These are phyloP conservation scores for Candida sp. DNA, from an alignment of 1,139 yeast genomes.

Conservation along the genomic window DNA sequence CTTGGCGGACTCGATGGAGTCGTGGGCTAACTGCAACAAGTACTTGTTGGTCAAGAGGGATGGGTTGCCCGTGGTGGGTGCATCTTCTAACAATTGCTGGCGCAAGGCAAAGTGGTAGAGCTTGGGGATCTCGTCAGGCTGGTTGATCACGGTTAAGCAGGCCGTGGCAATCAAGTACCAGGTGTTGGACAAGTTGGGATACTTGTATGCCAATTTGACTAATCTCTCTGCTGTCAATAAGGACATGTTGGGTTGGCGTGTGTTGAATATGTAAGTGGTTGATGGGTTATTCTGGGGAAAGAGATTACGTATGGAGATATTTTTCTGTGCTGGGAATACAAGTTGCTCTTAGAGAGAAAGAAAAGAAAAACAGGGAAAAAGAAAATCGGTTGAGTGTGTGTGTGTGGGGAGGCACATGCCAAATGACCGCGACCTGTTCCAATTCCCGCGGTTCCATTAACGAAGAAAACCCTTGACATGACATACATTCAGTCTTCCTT, in stretches of 20 bases:
- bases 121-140: conserved; percentile 79
- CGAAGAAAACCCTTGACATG: background rate
- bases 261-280: background rate
- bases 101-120: conserved; percentile 76
- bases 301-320: too few species aligned
- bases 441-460: background rate
- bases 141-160: conserved; percentile 79
- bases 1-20: conserved; percentile 40
- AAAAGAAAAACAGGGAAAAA: too few species aligned
- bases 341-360: too few species aligned
- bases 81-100: conserved; percentile 44
- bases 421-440: too few species aligned
- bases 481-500: background rate
- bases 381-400: background rate
- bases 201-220: conserved; percentile 59
- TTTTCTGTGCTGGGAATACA: too few species aligned
- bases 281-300: background rate
- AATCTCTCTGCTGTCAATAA: conserved; percentile 67
- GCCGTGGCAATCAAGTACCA: conserved; percentile 87
- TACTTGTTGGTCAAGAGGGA: conserved; percentile 26
- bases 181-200: conserved; percentile 42
- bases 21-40: conserved; percentile 35
- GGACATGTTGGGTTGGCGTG: conserved; percentile 7
- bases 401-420: background rate
- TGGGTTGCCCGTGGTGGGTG: conserved; percentile 10